phyloP scores from a whole-genome alignment of 192 early-diverging fungal species.

The Polychytrium aggregatum region DNA sequence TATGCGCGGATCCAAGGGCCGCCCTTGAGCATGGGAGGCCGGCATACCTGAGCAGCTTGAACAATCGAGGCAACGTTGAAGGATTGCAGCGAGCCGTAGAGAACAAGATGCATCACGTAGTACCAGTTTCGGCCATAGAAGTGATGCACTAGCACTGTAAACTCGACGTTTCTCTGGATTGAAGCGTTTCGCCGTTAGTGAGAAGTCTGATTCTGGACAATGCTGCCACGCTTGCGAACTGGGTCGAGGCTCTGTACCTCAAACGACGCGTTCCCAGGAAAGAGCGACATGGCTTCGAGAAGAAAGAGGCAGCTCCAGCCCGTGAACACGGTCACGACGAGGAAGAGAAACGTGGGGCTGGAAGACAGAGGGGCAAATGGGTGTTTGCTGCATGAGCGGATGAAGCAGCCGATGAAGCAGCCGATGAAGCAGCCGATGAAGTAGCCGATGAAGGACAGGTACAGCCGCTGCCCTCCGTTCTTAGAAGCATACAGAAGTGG shows the following conservation, averaged over 20 bases:
- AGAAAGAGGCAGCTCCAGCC: conserved; percentile 54
- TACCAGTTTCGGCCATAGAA: conserved; percentile 56
- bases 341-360: conserved; percentile 44
- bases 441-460: too few species aligned
- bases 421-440: too few species aligned
- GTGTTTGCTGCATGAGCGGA: too few species aligned
- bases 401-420: too few species aligned
- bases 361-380: not conserved
- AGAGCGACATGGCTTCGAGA: conserved; percentile 54
- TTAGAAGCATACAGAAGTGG: too few species aligned
- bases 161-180: conserved; percentile 48
- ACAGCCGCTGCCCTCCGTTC: too few species aligned
- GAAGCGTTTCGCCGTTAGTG: too few species aligned
- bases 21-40: too few species aligned
- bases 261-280: conserved; percentile 59
- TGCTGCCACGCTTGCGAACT: too few species aligned
- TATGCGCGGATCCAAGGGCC: too few species aligned
- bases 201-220: too few species aligned
- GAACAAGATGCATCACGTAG: conserved; percentile 44
- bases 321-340: conserved; percentile 43
- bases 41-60: conserved; percentile 51
- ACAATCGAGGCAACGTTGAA: conserved; percentile 65
- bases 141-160: conserved; percentile 55
- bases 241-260: too few species aligned
- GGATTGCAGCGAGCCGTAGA: conserved; percentile 58